Conservation (phyloP, 73 alveolate genomes). For the Paramecium octaurelia region DNA sequence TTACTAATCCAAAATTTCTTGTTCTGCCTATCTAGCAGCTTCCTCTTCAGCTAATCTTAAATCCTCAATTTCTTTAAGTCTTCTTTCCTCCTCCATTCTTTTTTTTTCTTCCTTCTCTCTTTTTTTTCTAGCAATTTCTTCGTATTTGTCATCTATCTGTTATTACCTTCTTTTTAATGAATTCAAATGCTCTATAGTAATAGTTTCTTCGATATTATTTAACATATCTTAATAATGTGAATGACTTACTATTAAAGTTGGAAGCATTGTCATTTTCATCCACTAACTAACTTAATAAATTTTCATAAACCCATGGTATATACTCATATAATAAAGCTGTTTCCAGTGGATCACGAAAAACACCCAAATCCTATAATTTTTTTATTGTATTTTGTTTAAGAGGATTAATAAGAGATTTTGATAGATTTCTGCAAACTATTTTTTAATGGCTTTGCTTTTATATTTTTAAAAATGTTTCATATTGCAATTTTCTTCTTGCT, state of each 20-base stretch:
- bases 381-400: slow-evolving; percentile 17
- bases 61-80: not conserved
- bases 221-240: not conserved
- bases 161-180: not conserved
- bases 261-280: not conserved
- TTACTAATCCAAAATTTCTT: not conserved
- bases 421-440: slow-evolving; percentile 24
- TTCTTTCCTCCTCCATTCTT: not conserved
- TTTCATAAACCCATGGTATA: slow-evolving; percentile 50
- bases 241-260: not conserved
- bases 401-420: slow-evolving; percentile 26
- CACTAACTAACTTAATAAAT: not conserved
- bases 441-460: slow-evolving; percentile 47
- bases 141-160: not conserved
- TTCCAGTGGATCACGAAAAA: slow-evolving; percentile 46
- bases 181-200: not conserved
- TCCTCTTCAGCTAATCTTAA: not conserved
- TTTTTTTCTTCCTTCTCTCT: slow-evolving; percentile 1
- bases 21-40: not conserved
- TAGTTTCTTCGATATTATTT: not conserved
- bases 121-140: not conserved
- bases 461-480: slow-evolving; percentile 5
- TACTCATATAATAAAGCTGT: slow-evolving; percentile 28
- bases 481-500: slow-evolving; percentile 50
- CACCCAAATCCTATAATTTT: slow-evolving; percentile 38